Percentiles rank a stretch among this genome's conserved stretches.
These are phyloP conservation scores for Hypoxylon sp. DNA, from an alignment of 2,329 filamentous ascomycete species.

Conservation along the genomic window DNA sequence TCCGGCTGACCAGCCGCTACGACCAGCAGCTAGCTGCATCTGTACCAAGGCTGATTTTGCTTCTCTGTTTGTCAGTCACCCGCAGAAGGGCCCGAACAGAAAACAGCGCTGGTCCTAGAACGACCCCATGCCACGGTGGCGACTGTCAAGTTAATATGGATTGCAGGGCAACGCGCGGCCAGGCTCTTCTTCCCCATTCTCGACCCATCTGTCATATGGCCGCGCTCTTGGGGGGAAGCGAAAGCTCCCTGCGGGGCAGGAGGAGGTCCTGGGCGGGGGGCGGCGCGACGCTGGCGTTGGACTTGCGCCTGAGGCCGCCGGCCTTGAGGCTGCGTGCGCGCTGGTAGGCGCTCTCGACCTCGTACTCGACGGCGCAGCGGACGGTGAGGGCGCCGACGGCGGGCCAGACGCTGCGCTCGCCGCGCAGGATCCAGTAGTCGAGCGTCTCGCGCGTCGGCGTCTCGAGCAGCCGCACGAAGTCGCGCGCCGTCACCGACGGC, in stretches of 20 bases:
- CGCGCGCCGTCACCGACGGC: constrained; percentile 74
- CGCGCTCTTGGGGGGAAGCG: background rate
- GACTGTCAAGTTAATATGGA: background rate
- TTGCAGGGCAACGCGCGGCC: background rate
- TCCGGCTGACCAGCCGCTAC: constrained; percentile 27
- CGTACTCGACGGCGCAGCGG: constrained; percentile 84
- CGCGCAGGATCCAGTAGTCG: constrained; percentile 84
- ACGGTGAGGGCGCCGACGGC: constrained; percentile 83
- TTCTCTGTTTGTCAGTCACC: background rate
- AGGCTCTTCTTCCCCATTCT: constrained; percentile 7
- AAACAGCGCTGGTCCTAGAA: background rate
- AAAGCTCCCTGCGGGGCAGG: background rate
- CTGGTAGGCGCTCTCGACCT: constrained; percentile 86
- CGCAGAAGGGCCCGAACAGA: background rate
- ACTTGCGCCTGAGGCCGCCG: constrained; percentile 57
- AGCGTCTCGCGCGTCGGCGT: constrained; percentile 79
- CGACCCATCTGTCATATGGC: no score
- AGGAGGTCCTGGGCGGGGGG: background rate
- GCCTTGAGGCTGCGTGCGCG: constrained; percentile 71
- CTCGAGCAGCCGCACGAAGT: constrained; percentile 83
- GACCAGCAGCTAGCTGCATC: constrained; percentile 1
- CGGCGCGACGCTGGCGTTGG: constrained; percentile 35
- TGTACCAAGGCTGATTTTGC: constrained; percentile 11
- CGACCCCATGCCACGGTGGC: background rate
- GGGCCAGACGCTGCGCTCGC: constrained; percentile 91